Evolutionary conservation across 2,329 filamentous ascomycete species (phyloP).

Genomic region (Paraconiothyrium brasiliense): DNA sequence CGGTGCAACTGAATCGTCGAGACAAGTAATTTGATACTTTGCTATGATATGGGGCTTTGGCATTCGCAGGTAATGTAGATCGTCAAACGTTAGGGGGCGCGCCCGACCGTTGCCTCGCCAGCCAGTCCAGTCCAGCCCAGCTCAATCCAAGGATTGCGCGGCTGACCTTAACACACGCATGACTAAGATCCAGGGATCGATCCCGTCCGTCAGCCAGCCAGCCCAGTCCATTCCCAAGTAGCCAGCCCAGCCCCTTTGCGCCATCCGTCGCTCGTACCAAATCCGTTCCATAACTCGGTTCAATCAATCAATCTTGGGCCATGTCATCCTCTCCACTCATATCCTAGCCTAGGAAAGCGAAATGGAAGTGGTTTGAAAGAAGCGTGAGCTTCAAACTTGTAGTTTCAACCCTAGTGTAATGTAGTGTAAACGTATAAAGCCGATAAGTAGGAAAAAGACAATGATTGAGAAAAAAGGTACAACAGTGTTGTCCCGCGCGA

Average conservation of each 20-base stretch:
- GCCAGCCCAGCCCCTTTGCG: background rate
- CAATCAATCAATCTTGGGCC: background rate
- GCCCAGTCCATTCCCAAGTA: background rate
- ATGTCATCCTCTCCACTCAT: background rate
- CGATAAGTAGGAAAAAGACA: background rate
- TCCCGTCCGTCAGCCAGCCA: background rate
- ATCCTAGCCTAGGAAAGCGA: background rate
- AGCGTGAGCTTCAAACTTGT: constrained; percentile 13
- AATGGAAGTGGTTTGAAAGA: background rate
- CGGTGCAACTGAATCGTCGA: background rate
- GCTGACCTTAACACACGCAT: constrained; percentile 3
- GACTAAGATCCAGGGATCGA: background rate
- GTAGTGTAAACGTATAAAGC: background rate
- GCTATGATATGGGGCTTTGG: background rate
- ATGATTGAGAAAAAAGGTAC: constrained; percentile 19
- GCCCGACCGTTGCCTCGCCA: background rate
- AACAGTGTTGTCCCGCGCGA: constrained; percentile 50
- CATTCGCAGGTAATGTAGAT: background rate
- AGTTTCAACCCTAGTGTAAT: constrained; percentile 4
- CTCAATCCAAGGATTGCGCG: background rate
- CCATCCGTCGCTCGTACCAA: background rate
- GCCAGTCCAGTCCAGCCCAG: too few relatives aligned
- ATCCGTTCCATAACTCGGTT: background rate
- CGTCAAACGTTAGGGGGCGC: background rate
- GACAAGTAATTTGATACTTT: too few relatives aligned